Conservation (phyloP, 306 rosid genomes). For the Cicer arietinum region DNA sequence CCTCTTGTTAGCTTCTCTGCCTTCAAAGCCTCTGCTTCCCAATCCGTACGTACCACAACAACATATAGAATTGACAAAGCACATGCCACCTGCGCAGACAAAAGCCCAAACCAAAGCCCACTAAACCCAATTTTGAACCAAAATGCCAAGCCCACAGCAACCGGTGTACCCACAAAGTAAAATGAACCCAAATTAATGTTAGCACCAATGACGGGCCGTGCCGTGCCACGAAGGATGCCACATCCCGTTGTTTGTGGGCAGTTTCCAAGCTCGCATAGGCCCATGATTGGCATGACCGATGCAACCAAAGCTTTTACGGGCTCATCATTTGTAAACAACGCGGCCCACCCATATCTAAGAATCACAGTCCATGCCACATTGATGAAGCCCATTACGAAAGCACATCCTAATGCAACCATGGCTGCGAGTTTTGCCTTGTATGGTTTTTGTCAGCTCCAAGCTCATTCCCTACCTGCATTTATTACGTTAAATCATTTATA, state of each 20-base stretch:
- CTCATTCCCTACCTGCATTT: slow-evolving; percentile 88
- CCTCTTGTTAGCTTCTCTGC: slow-evolving; percentile 58
- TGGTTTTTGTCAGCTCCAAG: slow-evolving; percentile 93
- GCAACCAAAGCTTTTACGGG: too few relatives aligned
- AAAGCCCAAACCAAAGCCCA: slow-evolving; percentile 93
- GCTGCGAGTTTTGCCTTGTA: slow-evolving; percentile 88
- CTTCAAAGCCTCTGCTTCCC: slow-evolving; percentile 89
- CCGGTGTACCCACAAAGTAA: slow-evolving; percentile 87
- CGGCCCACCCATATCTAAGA: too few relatives aligned
- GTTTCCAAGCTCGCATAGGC: too few relatives aligned
- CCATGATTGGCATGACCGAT: too few relatives aligned
- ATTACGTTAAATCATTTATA: neutral
- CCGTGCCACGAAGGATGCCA: slow-evolving; percentile 82
- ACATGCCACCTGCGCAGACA: slow-evolving; percentile 86
- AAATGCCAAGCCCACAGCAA: slow-evolving; percentile 82
- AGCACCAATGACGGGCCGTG: slow-evolving; percentile 78
- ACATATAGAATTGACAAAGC: slow-evolving; percentile 73
- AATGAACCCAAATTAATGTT: slow-evolving; percentile 71
- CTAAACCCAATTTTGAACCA: slow-evolving; percentile 73
- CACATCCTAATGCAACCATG: too few relatives aligned
- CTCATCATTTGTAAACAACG: too few relatives aligned
- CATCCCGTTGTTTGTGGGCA: too few relatives aligned
- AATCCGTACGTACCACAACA: slow-evolving; percentile 67
- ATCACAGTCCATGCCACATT: too few relatives aligned
- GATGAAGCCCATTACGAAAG: too few relatives aligned